These are phyloP conservation scores for Dentipellis fragilis DNA, from an alignment of 768 basidiomycete species.

Conservation along the genomic window DNA sequence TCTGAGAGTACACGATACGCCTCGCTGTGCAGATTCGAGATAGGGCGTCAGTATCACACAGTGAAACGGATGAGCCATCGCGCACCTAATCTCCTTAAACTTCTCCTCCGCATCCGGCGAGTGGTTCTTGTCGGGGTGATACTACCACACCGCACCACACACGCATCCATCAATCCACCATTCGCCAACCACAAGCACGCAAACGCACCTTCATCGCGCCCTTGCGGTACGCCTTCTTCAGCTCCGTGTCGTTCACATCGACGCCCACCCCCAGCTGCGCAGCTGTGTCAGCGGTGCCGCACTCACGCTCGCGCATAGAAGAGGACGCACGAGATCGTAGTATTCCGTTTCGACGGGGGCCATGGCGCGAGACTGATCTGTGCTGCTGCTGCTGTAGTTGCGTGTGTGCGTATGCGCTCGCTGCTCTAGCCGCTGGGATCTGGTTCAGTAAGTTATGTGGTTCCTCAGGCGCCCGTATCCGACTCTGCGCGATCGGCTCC, in stretches of 20 bases:
- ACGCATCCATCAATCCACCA: background rate
- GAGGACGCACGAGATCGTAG: slow-evolving; percentile 59
- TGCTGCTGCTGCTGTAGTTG: too few relatives aligned
- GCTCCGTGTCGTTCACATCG: slow-evolving; percentile 66
- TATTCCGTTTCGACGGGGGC: slow-evolving; percentile 87
- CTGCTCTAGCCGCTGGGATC: background rate
- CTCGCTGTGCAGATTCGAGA: slow-evolving; percentile 41
- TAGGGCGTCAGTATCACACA: background rate
- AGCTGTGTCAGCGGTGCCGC: background rate
- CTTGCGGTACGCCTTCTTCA: slow-evolving; percentile 95
- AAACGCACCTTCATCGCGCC: slow-evolving; percentile 78
- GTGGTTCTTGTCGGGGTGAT: slow-evolving; percentile 92
- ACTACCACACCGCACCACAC: slow-evolving; percentile 32
- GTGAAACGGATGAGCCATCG: slow-evolving; percentile 6
- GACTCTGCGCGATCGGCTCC: too few relatives aligned
- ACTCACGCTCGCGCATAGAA: background rate
- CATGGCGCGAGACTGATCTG: slow-evolving; percentile 34
- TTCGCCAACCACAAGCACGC: background rate
- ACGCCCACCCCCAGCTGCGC: slow-evolving; percentile 57
- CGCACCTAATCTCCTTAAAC: slow-evolving; percentile 92
- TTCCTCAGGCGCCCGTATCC: too few relatives aligned
- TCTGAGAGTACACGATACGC: slow-evolving; percentile 91
- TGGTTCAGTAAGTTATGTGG: too few relatives aligned
- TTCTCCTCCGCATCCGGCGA: slow-evolving; percentile 89
- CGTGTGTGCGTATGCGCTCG: background rate